These are phyloP conservation scores for Geum urbanum DNA, from an alignment of 306 rosid genomes.

Conservation along the genomic window DNA sequence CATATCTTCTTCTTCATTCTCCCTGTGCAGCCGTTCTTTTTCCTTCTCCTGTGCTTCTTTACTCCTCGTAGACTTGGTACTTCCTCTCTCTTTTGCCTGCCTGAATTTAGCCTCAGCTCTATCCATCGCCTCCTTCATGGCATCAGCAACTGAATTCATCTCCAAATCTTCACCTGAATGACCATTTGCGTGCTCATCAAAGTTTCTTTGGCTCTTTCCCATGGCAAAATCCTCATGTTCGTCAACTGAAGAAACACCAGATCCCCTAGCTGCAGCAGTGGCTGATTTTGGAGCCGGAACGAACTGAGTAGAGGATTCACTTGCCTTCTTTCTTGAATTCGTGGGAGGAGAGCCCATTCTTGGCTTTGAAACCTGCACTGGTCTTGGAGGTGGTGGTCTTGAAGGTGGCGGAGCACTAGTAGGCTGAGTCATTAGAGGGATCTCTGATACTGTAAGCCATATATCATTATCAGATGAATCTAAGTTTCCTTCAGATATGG, in stretches of 20 bases:
- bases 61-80: conserved; percentile 61
- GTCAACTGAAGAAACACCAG: conserved; percentile 55
- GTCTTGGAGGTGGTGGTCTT: conserved; percentile 97
- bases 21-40: conserved; percentile 65
- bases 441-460: conserved; percentile 93
- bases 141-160: conserved; percentile 94
- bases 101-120: conserved; percentile 91
- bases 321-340: conserved; percentile 55
- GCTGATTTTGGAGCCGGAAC: conserved; percentile 51
- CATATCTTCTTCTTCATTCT: conserved; percentile 55
- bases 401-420: conserved; percentile 98
- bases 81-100: conserved; percentile 90
- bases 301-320: conserved; percentile 49
- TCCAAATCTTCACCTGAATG: conserved; percentile 67
- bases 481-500: conserved; percentile 54
- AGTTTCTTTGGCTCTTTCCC: conserved; percentile 50
- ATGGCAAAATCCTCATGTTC: conserved; percentile 72
- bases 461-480: conserved; percentile 52
- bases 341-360: conserved; percentile 43
- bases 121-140: conserved; percentile 99
- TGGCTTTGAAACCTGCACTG: conserved; percentile 58
- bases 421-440: conserved; percentile 89
- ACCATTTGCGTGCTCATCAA: conserved; percentile 53
- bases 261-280: conserved; percentile 40
- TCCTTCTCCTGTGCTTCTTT: conserved; percentile 77